Evolutionary conservation across 192 early-diverging fungal genomes (phyloP), one percentile per base, ranked within the genome.

Genomic region (Geranomyces variabilis): DNA sequence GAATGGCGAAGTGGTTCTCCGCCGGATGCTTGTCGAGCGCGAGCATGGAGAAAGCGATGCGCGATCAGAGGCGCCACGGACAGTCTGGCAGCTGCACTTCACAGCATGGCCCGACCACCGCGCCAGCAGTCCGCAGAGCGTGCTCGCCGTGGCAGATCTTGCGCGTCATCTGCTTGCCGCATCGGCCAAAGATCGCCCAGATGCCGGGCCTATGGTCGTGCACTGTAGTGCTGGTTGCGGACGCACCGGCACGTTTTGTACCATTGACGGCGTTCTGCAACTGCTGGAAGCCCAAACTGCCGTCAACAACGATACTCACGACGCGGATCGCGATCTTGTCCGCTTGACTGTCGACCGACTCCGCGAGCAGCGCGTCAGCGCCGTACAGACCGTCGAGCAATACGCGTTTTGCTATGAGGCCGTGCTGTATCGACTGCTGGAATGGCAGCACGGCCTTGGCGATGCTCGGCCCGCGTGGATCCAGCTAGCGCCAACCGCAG

Each of bases 81-180:
- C 62, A 2, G 74, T 95, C n/a, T 83, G 83, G 65, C 89, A 93
- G 33, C 65, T 95, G 47, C 89, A 93, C 53, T 96, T 90, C 71
- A 51, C 87, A 26, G 89, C 84, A 9, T 96, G 93, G 93, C 87
- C 90, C 1, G 95, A 97, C 77, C 92, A 94, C 74, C 83, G 89
- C 26, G 87, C 82, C 14, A 70, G 67, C 34, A 70, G 67, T 58
- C 58, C 83, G 9, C 34, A 46, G 12, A 46, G 41, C 33, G 79
- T 86, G 17, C 71, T 86, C 19, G 48, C 46, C 14, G 73, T 84
- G 8, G 51, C 84, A 41, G 83, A 86, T 64, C 67, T 82, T 21
- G 70, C 79, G 33, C 82, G 83, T 36, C 21, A 58, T 4, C 46
- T 81, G 14, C 76, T 83, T 45, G 31, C 46, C 4, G 41, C 46